Conservation (phyloP, 2,329 filamentous ascomycete genomes). For the Alternaria angustiovoidea region DNA sequence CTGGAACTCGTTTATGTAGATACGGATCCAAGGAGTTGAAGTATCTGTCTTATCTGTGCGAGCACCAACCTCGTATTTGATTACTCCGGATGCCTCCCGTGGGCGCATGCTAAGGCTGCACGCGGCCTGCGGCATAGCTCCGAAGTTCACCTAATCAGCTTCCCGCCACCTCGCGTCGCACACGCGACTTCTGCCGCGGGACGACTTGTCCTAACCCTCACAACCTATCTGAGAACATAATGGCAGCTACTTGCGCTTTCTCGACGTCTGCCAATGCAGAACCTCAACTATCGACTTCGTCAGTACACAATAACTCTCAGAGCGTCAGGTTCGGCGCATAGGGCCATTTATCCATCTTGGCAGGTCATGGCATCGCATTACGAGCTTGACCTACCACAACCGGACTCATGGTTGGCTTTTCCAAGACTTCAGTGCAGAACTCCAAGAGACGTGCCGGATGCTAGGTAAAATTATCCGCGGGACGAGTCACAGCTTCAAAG, state of each 20-base stretch:
- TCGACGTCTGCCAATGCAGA: neutral
- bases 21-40: neutral
- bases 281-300: neutral
- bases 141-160: neutral
- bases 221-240: neutral
- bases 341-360: constrained; percentile 31
- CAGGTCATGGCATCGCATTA: constrained; percentile 17
- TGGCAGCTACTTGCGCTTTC: neutral
- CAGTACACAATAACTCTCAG: neutral
- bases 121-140: neutral
- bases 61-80: neutral
- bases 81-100: neutral
- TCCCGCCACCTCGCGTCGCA: neutral
- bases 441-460: constrained; percentile 14
- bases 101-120: neutral
- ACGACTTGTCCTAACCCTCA: neutral
- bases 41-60: neutral
- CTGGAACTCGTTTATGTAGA: neutral
- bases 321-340: constrained; percentile 15
- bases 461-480: constrained; percentile 19
- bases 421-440: neutral
- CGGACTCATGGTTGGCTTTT: constrained; percentile 3
- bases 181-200: neutral
- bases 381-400: constrained; percentile 10
- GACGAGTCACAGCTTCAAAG: constrained; percentile 18